A percentile compares a stretch with the other conserved stretches of the same genome.
These are phyloP conservation scores for Trifolium subterraneum DNA, from an alignment of 306 rosid species.

Conservation along the genomic window DNA sequence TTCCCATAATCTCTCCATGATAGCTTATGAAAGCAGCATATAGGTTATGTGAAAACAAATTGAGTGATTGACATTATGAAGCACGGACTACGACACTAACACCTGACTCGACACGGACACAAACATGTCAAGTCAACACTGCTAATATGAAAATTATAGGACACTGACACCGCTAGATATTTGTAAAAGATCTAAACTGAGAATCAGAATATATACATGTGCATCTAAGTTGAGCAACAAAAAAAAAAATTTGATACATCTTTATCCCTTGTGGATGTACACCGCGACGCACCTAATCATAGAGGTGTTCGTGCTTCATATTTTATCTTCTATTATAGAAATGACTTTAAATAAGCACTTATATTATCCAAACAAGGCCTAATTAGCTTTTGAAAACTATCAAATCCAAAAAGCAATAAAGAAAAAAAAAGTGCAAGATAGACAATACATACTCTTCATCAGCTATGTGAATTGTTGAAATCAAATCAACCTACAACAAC, in stretches of 20 bases:
- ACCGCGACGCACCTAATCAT: too few relatives aligned
- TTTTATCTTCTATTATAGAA: not conserved
- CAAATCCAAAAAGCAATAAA: conserved; percentile 7
- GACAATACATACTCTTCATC: conserved; percentile 79
- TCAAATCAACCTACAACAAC: conserved; percentile 89
- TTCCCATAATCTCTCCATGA: not conserved
- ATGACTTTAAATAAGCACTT: not conserved
- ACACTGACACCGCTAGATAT: too few relatives aligned
- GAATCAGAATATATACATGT: too few relatives aligned
- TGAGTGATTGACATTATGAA: not conserved
- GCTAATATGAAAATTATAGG: too few relatives aligned
- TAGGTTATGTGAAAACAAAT: not conserved
- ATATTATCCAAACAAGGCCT: not conserved
- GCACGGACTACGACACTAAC: too few relatives aligned
- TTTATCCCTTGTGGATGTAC: too few relatives aligned
- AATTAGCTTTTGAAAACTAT: conserved; percentile 21
- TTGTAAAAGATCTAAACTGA: too few relatives aligned
- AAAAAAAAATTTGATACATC: too few relatives aligned
- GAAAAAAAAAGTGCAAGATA: conserved; percentile 12
- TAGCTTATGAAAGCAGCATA: not conserved
- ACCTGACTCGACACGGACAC: too few relatives aligned
- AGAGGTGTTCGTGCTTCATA: too few relatives aligned
- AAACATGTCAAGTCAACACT: too few relatives aligned
- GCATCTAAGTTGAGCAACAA: too few relatives aligned
- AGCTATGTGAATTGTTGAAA: conserved; percentile 95